phyloP scores from a whole-genome alignment of 441 rosid genomes.

The Mallotus japonicus region DNA sequence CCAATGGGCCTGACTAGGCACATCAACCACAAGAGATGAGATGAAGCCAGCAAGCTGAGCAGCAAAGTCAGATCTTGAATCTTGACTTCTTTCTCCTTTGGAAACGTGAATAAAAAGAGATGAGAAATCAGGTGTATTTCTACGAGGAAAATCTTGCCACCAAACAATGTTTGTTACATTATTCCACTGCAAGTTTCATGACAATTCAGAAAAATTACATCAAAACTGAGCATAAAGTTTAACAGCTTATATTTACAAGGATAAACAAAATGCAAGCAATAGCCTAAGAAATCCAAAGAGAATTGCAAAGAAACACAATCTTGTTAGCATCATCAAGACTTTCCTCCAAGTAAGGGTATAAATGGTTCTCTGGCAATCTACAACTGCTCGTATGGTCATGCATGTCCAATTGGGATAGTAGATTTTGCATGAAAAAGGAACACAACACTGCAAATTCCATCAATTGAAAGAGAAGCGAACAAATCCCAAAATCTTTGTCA shows the following conservation, averaged over 20 bases:
- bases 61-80: slow-evolving; percentile 65
- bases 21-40: slow-evolving; percentile 78
- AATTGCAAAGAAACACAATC: neutral
- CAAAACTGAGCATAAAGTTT: neutral
- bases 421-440: neutral
- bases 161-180: slow-evolving; percentile 85
- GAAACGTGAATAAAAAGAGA: slow-evolving; percentile 60
- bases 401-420: neutral
- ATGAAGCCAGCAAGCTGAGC: slow-evolving; percentile 90
- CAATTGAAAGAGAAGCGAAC: neutral
- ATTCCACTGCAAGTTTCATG: slow-evolving; percentile 62
- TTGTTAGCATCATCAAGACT: neutral
- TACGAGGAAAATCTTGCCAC: slow-evolving; percentile 98
- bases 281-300: neutral
- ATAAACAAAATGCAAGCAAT: slow-evolving; percentile 8
- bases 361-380: neutral
- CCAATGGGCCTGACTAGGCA: slow-evolving; percentile 88
- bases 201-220: slow-evolving; percentile 5
- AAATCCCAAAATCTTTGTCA: neutral
- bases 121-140: slow-evolving; percentile 57
- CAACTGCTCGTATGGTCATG: neutral
- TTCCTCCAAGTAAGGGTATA: slow-evolving; percentile 4
- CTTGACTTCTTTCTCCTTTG: slow-evolving; percentile 32
- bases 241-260: neutral
- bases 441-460: neutral